Evolutionary conservation across 2,329 filamentous ascomycete species (phyloP).

Genomic region (Colletotrichum abscissum): DNA sequence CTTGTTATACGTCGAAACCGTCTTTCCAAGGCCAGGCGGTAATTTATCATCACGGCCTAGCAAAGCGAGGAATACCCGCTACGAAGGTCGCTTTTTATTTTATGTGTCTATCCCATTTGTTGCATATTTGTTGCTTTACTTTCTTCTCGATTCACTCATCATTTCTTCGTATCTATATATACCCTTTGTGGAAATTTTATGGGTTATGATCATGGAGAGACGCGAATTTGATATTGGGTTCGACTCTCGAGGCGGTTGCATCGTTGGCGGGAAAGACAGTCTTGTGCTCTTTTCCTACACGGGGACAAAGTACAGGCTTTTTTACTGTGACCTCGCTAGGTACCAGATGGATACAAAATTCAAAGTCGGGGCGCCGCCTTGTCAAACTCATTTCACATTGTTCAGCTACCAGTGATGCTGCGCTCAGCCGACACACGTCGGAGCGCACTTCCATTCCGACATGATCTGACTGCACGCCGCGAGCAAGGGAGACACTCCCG

Average conservation of each 20-base stretch:
- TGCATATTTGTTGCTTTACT: not conserved
- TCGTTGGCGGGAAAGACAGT: constrained; percentile 14
- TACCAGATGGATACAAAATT: constrained; percentile 12
- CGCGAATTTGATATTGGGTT: not conserved
- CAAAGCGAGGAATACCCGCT: not conserved
- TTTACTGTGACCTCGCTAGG: constrained; percentile 20
- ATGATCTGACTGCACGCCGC: not conserved
- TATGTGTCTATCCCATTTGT: not conserved
- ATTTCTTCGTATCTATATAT: constrained; percentile 33
- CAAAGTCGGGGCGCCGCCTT: constrained; percentile 17
- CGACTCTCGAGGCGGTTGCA: constrained; percentile 8
- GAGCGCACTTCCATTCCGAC: not conserved
- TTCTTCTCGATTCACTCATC: not conserved
- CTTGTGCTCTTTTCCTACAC: not conserved
- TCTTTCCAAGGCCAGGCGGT: not conserved
- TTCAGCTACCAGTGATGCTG: not conserved
- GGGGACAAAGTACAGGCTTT: constrained; percentile 5
- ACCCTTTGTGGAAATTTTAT: constrained; percentile 25
- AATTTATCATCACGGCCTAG: not conserved
- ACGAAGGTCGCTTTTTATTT: not conserved
- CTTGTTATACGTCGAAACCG: not conserved
- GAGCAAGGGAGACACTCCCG: not conserved
- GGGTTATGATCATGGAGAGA: constrained; percentile 29
- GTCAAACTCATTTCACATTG: not conserved
- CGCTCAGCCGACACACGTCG: not conserved